These are phyloP conservation scores for Sphaerosporella brunnea DNA, from an alignment of 495 filamentous ascomycete genomes.

Conservation along the genomic window DNA sequence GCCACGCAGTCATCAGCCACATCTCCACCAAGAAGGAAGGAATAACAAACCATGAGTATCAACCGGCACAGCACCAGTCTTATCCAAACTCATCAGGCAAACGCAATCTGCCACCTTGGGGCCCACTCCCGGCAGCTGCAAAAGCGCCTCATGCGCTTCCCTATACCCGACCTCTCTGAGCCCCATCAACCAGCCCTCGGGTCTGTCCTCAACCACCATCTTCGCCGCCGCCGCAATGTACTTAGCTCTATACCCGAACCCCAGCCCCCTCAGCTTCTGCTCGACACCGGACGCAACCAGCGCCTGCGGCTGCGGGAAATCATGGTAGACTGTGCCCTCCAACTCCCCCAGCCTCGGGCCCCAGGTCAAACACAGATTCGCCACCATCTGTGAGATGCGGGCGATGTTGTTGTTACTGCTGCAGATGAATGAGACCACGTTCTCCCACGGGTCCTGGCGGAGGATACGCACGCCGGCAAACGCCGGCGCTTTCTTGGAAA, in stretches of 20 bases:
- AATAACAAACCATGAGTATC: slow-evolving; percentile 67
- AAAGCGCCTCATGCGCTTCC: slow-evolving; percentile 61
- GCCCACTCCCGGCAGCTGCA: slow-evolving; percentile 69
- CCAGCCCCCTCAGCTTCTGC: slow-evolving; percentile 55
- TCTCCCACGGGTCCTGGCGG: slow-evolving; percentile 90
- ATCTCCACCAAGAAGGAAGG: background rate
- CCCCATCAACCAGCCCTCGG: slow-evolving; percentile 54
- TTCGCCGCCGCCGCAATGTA: slow-evolving; percentile 74
- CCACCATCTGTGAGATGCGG: slow-evolving; percentile 88
- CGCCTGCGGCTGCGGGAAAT: slow-evolving; percentile 62
- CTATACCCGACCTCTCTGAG: slow-evolving; percentile 54
- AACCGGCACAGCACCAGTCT: slow-evolving; percentile 84
- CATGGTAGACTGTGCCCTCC: slow-evolving; percentile 47
- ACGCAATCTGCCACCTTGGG: slow-evolving; percentile 97
- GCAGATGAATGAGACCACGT: slow-evolving; percentile 86
- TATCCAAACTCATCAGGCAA: slow-evolving; percentile 91
- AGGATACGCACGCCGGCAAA: slow-evolving; percentile 91
- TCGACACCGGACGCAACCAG: slow-evolving; percentile 56
- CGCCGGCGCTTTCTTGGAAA: slow-evolving; percentile 66
- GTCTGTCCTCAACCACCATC: slow-evolving; percentile 47
- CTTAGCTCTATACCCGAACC: slow-evolving; percentile 88
- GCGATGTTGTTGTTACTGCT: slow-evolving; percentile 97
- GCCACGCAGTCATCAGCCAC: background rate
- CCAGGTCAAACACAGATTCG: slow-evolving; percentile 77
- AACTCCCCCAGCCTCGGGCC: slow-evolving; percentile 57